phyloP scores from a whole-genome alignment of 768 basidiomycete genomes.

The Suillus cothurnatus region DNA sequence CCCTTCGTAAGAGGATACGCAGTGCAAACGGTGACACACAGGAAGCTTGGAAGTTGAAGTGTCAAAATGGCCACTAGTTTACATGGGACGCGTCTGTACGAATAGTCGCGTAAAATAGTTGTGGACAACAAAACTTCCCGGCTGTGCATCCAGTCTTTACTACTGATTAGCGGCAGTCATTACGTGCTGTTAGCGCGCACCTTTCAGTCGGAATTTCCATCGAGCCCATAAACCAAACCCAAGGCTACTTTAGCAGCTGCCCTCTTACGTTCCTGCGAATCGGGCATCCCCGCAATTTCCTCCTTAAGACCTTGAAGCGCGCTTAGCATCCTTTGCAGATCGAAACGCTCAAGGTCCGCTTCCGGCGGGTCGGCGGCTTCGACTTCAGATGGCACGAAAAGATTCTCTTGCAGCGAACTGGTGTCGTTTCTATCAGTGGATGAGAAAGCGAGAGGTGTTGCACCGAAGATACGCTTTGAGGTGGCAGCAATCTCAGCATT shows the following conservation, averaged over 20 bases:
- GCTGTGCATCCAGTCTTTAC: background rate
- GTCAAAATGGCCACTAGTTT: background rate
- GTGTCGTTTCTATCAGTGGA: slow-evolving; percentile 15
- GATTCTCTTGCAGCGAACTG: background rate
- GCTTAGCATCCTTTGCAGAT: slow-evolving; percentile 60
- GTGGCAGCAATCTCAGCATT: slow-evolving; percentile 50
- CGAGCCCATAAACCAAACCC: slow-evolving; percentile 69
- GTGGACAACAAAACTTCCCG: background rate
- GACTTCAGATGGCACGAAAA: slow-evolving; percentile 2
- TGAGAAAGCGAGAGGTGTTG: slow-evolving; percentile 19
- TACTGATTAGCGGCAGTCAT: background rate
- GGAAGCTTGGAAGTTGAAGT: background rate
- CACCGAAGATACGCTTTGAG: slow-evolving; percentile 53
- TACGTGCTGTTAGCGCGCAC: background rate
- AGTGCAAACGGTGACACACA: background rate
- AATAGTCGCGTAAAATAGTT: background rate
- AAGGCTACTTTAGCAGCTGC: slow-evolving; percentile 75
- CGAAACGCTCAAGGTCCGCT: slow-evolving; percentile 52
- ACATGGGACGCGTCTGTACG: background rate
- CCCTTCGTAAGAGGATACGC: background rate
- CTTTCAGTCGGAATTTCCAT: background rate
- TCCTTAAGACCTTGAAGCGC: slow-evolving; percentile 71
- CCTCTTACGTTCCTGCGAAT: slow-evolving; percentile 62
- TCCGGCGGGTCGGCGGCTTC: slow-evolving; percentile 33
- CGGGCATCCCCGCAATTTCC: slow-evolving; percentile 68